Base-by-base conservation (phyloP, 192 early-diverging fungal species). In the Backusella parvicylindrica region DNA sequence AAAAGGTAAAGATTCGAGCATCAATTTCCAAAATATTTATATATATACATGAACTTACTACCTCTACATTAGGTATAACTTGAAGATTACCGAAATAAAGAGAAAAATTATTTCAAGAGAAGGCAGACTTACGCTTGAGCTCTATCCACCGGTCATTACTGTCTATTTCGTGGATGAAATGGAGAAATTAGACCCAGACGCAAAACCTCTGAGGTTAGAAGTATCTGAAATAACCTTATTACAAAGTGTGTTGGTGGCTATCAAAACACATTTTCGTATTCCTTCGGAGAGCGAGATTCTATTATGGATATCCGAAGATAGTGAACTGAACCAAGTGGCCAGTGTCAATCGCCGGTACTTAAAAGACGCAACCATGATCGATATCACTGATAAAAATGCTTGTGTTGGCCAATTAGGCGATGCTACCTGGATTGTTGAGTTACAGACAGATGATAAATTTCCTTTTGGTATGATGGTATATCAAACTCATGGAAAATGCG, bases 1-100 rank as follows among this genome's bases (percentile, higher is more conserved):
- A 31, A 71, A 15, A 81, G 85, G 80, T 90, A 83, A 32, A n/a
- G 6, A 13, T 16, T n/a, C n/a, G n/a, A n/a, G n/a, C n/a, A n/a
- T n/a, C n/a, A n/a, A n/a, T n/a, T n/a, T n/a, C n/a, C n/a, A n/a
- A n/a, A n/a, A n/a, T n/a, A n/a, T n/a, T n/a, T 32, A 11, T 65
- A 65, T 13, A 31, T 21, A 18, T 64, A 31, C 23, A 15, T 65
- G 4, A 65, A 1, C 31, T 7, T 30, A 15, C 67, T 36, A 37
- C 4, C 1, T 18, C 16, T 36, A 7, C 26, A 12, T 12, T 31
- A 53, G n/a, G 1, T 28, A 60, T 4, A 8, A 21, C 6, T 50
- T 23, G 1, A 50, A 21, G 7, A 21, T n/a, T 18, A 28, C 21
- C 6, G 11, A 23, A 3, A 68, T 38, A 35, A 26, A 68, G 32